Conservation (phyloP, 2,329 filamentous ascomycete genomes). For the Orbilia ellipsospora region DNA sequence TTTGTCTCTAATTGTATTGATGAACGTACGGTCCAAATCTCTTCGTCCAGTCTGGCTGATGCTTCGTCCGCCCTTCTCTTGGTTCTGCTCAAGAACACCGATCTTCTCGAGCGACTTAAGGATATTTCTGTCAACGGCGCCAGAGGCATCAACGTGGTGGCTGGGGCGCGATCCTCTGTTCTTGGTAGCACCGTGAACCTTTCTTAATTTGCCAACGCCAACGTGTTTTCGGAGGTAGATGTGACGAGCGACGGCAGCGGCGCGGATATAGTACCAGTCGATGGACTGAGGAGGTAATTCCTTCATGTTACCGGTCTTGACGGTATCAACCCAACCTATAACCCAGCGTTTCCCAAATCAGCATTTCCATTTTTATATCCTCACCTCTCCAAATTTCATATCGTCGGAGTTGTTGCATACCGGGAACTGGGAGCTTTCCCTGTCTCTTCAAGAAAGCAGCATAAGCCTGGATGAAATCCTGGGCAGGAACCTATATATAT, state of each 20-base stretch:
- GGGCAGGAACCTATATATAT: slow-evolving; percentile 69
- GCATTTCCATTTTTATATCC: slow-evolving; percentile 1
- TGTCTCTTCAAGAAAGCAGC: slow-evolving; percentile 91
- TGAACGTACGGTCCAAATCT: slow-evolving; percentile 85
- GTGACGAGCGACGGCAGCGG: slow-evolving; percentile 94
- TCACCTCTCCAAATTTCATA: slow-evolving; percentile 22
- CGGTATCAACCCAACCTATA: slow-evolving; percentile 96
- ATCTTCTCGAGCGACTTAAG: slow-evolving; percentile 99
- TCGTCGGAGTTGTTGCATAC: slow-evolving; percentile 68
- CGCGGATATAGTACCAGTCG: slow-evolving; percentile 95
- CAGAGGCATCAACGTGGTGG: slow-evolving; percentile 94
- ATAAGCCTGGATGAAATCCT: slow-evolving; percentile 89
- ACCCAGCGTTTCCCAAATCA: slow-evolving; percentile 10
- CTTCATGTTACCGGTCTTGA: slow-evolving; percentile 97
- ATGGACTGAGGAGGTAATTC: slow-evolving; percentile 98
- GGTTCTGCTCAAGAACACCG: slow-evolving; percentile 91
- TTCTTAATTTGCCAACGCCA: slow-evolving; percentile 96
- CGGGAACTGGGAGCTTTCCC: slow-evolving; percentile 90
- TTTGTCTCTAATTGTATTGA: not conserved
- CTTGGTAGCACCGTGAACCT: slow-evolving; percentile 95
- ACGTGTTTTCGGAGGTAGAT: slow-evolving; percentile 99
- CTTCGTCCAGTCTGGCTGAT: slow-evolving; percentile 98
- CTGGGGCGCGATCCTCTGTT: slow-evolving; percentile 93
- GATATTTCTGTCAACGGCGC: slow-evolving; percentile 96
- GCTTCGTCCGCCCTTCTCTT: slow-evolving; percentile 93